Evolutionary conservation across 1,284 basidiomycete species (phyloP), one percentile per base, ranked within the genome.

Genomic region (Papiliotrema terrestris): DNA sequence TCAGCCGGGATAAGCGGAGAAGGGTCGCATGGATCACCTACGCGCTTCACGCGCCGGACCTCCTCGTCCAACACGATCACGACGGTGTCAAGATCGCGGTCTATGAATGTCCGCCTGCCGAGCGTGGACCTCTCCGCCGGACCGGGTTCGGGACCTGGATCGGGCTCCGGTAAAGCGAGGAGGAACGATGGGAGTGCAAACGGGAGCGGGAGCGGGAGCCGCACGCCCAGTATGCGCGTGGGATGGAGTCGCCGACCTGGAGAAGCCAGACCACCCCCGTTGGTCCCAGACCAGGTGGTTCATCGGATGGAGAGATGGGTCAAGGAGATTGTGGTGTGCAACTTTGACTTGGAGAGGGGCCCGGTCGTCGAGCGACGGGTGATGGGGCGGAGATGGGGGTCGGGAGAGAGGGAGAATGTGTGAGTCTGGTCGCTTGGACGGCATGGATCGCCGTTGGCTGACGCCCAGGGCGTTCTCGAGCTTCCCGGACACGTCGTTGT

Each of bases 401-500:
- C 81, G 81, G 60, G 80, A 78, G 39, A 91, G 88, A 74, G 82
- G 79, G 58, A 89, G 88, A 96, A 94, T 67, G 87, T 96, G 91
- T 93, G 39, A 67, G 88, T 80, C 39, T 8, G 11, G 36, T 17
- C 36, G 36, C 36, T 17, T 37, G 9, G 36, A 9, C 36, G 17
- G 17, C 36, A 37, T 37, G 36, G 17, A 17, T 9, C 36, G 17
- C 36, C 36, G 11, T 9, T 11, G 49, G 55, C 36, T 49, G 17
- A 36, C 20, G 54, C 56, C 55, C 56, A 93, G 92, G 54, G 91
- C 93, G 5, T 98, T 98, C 77, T 92, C 90, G 0, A 86, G 91
- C 0, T 93, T 98, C 68, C 95, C 95, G 0, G 94, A 97, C 68
- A 93, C 91, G 0, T 78, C 85, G 0, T 84, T 89, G 51, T 89